These are phyloP conservation scores for Tuber aestivum DNA, from an alignment of 495 filamentous ascomycete genomes.

Conservation along the genomic window DNA sequence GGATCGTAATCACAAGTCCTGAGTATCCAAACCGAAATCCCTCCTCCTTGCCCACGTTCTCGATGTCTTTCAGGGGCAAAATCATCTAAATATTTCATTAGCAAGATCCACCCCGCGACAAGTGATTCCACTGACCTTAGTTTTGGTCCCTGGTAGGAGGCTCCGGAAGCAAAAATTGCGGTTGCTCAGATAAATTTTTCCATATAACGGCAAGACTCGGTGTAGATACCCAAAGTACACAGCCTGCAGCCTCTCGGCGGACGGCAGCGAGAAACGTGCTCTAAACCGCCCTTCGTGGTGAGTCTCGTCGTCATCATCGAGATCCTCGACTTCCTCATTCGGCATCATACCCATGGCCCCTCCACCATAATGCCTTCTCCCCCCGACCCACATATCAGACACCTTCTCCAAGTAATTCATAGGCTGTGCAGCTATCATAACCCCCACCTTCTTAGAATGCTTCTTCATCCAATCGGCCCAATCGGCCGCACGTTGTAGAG, in stretches of 20 bases:
- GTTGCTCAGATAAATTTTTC: conserved; percentile 92
- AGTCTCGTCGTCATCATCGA: conserved; percentile 59
- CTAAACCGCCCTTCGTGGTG: conserved; percentile 68
- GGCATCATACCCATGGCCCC: conserved; percentile 63
- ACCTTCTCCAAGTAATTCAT: conserved; percentile 98
- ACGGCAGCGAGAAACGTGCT: conserved; percentile 79
- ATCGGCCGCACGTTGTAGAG: conserved; percentile 76
- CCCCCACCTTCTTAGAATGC: conserved; percentile 71
- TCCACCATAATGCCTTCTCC: conserved; percentile 72
- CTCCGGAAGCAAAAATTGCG: conserved; percentile 92
- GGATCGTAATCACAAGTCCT: conserved; percentile 82
- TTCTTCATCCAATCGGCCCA: conserved; percentile 77
- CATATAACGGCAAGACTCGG: conserved; percentile 84
- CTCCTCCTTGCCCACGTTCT: conserved; percentile 91
- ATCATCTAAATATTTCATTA: conserved; percentile 51
- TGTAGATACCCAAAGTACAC: conserved; percentile 85
- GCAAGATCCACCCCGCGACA: background rate
- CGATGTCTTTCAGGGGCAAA: conserved; percentile 82
- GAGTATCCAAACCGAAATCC: conserved; percentile 90
- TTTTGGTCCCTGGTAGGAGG: conserved; percentile 79
- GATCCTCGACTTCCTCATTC: conserved; percentile 51
- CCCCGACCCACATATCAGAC: conserved; percentile 94
- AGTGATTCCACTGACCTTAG: conserved; percentile 52
- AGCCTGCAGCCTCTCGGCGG: conserved; percentile 78
- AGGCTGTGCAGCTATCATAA: conserved; percentile 78